Evolutionary conservation across 345 rosid genomes (phyloP).

Genomic region (Hibiscus syriacus): DNA sequence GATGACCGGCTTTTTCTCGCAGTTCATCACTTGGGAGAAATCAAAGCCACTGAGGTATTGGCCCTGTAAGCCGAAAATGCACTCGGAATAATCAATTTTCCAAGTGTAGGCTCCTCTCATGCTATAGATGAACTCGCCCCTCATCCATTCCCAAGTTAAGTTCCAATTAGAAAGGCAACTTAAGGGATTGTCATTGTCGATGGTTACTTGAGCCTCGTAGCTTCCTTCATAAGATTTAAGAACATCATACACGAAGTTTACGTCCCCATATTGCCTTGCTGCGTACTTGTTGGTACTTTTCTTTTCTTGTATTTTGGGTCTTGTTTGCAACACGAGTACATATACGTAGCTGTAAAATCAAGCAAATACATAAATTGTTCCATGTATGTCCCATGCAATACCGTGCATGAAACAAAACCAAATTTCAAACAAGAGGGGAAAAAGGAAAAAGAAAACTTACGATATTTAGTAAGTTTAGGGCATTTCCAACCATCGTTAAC

Average conservation of each 20-base stretch:
- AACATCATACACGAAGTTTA: constrained; percentile 58
- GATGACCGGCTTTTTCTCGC: constrained; percentile 56
- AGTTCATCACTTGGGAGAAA: constrained; percentile 59
- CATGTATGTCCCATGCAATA: background rate
- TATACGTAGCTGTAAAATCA: constrained; percentile 37
- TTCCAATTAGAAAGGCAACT: constrained; percentile 89
- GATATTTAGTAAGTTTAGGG: constrained; percentile 31
- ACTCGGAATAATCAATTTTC: constrained; percentile 38
- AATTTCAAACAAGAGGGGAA: background rate
- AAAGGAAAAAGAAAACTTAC: background rate
- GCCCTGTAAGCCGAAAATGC: constrained; percentile 63
- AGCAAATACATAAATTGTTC: background rate
- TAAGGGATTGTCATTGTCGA: constrained; percentile 56
- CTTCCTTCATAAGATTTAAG: constrained; percentile 50
- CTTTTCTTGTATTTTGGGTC: constrained; percentile 53
- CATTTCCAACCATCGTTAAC: constrained; percentile 55
- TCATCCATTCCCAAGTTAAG: constrained; percentile 87
- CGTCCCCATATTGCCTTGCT: constrained; percentile 52
- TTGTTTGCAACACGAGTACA: constrained; percentile 63
- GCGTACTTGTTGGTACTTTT: constrained; percentile 33
- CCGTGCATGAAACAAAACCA: background rate
- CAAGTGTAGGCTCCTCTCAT: constrained; percentile 81
- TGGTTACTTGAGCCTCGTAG: constrained; percentile 83
- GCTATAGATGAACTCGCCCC: constrained; percentile 68
- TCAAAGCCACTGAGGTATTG: constrained; percentile 52